Base-by-base conservation (phyloP, 306 rosid species). In the Vachellia pachyceras region DNA sequence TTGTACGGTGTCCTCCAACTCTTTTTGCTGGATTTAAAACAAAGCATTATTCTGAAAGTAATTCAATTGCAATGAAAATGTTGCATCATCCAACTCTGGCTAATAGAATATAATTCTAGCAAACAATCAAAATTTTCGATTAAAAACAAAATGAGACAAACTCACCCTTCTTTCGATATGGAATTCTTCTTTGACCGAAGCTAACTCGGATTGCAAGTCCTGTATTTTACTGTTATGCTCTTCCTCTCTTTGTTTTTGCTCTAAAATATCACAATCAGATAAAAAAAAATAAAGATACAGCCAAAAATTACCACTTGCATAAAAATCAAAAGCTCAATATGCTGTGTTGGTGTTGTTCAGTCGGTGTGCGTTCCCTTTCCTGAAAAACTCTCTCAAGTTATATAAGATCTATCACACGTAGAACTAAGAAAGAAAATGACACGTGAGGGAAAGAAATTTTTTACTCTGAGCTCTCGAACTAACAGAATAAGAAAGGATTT, bases 11-110 rank as follows among this genome's bases (percentile, higher is more conserved):
- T 76, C 91, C 76, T 91, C 88, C 86, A 91, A 80, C 85, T 90
- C 97, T 25, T 83, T 93, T 49, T 87, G 89, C 85, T 84, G 90
- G 85, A 67, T 89, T 85, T 94, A 97, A 25, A 94, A 91, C 82
- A 91, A 35, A 78, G 77, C 81, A 85, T 87, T 91, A 74, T 88
- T 86, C 80, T 85, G 90, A 46, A 91, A 82, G 83, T 84, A 87
- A 87, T 44, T 91, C 60, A 86, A 92, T 97, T 93, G 77, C 58
- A 29, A 36, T 10, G 45, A 76, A 52, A 50, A 68, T 6, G 40
- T 42, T 9, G 41, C 15, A 57, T 23, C 1, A n/a, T 2, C 10
- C 15, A 55, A 81, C 49, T n/a, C 72, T 3, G 37, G n/a, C 44
- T 57, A 12, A 46, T 47, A 80, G 20, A 29, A 29, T 29, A 29